A percentile compares a stretch with the other conserved stretches of the same genome.
Conservation (phyloP, 2,329 filamentous ascomycete species). For the Fusarium virguliforme region DNA sequence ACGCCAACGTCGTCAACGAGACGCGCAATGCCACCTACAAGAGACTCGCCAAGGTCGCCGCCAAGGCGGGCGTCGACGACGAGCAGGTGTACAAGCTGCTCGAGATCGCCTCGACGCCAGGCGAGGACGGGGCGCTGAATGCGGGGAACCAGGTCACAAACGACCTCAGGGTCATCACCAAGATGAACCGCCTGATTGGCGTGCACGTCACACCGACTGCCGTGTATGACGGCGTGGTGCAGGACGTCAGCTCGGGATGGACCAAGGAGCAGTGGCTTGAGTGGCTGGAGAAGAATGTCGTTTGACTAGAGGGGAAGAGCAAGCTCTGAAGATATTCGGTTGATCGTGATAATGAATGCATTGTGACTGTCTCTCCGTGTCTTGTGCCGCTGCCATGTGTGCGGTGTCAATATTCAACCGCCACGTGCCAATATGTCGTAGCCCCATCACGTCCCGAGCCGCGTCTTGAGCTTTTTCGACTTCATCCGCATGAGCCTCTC, state of each 20-base stretch:
- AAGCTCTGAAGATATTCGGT: conserved; percentile 34
- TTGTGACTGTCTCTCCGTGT: background rate
- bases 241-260: conserved; percentile 86
- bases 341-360: conserved; percentile 10
- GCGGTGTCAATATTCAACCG: conserved; percentile 14
- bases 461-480: conserved; percentile 33
- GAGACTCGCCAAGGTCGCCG: conserved; percentile 82
- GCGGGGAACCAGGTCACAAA: conserved; percentile 85
- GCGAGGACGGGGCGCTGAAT: conserved; percentile 79
- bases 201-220: conserved; percentile 95
- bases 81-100: conserved; percentile 79
- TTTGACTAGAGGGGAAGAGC: conserved; percentile 49
- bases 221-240: conserved; percentile 88
- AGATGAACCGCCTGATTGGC: conserved; percentile 83
- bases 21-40: conserved; percentile 87
- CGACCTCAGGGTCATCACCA: conserved; percentile 87
- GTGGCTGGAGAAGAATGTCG: conserved; percentile 77
- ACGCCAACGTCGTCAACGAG: conserved; percentile 87
- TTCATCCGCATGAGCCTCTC: conserved; percentile 27
- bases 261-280: conserved; percentile 86
- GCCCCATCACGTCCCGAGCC: conserved; percentile 7
- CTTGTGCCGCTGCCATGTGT: background rate
- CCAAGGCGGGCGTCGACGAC: conserved; percentile 78
- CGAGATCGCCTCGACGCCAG: conserved; percentile 77
- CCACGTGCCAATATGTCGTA: conserved; percentile 30